Evolutionary conservation across 257 asterid species (phyloP).

Genomic region (Fraxinus excelsior): DNA sequence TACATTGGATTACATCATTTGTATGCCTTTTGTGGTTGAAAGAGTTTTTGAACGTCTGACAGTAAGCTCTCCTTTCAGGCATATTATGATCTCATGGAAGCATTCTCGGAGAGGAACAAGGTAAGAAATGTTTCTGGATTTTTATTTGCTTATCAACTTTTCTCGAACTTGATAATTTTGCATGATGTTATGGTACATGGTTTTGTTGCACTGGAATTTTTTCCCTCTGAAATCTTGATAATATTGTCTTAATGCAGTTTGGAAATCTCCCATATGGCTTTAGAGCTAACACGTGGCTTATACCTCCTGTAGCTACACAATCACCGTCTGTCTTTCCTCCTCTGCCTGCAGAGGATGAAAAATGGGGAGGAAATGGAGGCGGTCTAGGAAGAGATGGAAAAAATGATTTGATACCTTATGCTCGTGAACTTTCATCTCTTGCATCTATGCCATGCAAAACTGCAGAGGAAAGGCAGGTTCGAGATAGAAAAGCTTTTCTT

Average conservation of each 20-base stretch:
- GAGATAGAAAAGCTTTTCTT: conserved; percentile 94
- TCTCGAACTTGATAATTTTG: conserved; percentile 4
- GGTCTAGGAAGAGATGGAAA: conserved; percentile 92
- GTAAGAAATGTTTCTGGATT: conserved; percentile 33
- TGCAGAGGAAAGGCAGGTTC: conserved; percentile 89
- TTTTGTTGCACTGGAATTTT: conserved; percentile 12
- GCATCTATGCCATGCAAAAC: conserved; percentile 98
- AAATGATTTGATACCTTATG: conserved; percentile 79
- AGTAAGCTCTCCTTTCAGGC: conserved; percentile 57
- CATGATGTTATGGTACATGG: conserved; percentile 13
- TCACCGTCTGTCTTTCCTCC: conserved; percentile 76
- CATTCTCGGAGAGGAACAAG: conserved; percentile 94
- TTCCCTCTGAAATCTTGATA: neutral
- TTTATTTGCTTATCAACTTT: conserved; percentile 14
- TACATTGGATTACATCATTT: conserved; percentile 6
- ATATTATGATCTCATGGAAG: conserved; percentile 86
- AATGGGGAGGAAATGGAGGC: conserved; percentile 98
- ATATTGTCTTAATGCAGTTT: conserved; percentile 53
- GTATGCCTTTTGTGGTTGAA: neutral
- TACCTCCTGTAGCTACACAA: conserved; percentile 87
- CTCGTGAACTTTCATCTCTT: conserved; percentile 68
- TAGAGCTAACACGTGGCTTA: conserved; percentile 97
- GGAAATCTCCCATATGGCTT: conserved; percentile 95
- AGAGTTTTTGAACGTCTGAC: conserved; percentile 27
- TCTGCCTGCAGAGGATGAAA: conserved; percentile 85